Conservation (phyloP, 441 rosid species). For the Adansonia madagascariensis region DNA sequence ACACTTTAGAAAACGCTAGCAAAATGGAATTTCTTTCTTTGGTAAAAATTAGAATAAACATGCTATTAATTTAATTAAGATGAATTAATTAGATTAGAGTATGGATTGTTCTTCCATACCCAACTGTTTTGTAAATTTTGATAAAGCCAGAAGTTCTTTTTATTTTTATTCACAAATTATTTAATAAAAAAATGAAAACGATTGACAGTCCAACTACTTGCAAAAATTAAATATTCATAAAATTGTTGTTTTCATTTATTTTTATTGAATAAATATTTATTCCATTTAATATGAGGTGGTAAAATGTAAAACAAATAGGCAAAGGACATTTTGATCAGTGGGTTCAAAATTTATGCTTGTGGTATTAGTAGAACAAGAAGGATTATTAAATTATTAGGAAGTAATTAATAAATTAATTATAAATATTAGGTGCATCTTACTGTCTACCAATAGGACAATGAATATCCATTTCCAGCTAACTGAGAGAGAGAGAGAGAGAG, state of each 20-base stretch:
- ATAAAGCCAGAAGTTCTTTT: no score
- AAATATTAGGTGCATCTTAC: conserved; percentile 40
- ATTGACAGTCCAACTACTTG: no score
- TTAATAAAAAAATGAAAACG: no score
- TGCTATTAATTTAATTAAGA: background rate
- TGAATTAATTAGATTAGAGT: background rate
- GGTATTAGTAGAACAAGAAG: background rate
- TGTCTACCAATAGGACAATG: conserved; percentile 18
- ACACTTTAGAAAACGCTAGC: background rate
- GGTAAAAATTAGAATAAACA: background rate
- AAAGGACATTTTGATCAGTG: conserved; percentile 11
- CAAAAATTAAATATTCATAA: no score
- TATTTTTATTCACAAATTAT: no score
- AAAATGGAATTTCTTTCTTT: background rate
- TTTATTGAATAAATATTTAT: no score
- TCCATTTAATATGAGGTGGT: background rate
- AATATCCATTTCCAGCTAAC: conserved; percentile 32
- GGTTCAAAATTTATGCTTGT: background rate
- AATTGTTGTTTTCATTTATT: no score
- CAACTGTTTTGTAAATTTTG: no score
- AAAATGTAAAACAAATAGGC: background rate
- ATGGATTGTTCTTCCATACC: background rate
- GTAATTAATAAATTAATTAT: conserved; percentile 8
- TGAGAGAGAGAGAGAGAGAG: conserved; percentile 17
- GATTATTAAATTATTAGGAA: background rate